Evolutionary conservation across 2,329 filamentous ascomycete species (phyloP).

Genomic region (Colletotrichum sp.): DNA sequence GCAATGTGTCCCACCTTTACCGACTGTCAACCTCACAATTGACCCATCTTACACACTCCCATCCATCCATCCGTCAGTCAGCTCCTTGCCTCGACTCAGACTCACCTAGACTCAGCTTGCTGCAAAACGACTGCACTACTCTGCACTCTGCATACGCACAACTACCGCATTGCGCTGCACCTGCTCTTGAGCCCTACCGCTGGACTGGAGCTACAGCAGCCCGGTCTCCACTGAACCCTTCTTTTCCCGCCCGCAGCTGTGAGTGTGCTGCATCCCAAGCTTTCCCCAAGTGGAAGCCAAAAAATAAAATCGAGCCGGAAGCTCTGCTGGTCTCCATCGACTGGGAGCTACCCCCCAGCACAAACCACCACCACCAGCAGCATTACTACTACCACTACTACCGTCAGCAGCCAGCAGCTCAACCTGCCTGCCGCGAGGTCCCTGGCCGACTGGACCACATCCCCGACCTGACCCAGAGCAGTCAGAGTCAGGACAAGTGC

Average conservation of each 20-base stretch:
- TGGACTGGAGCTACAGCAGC: constrained; percentile 11
- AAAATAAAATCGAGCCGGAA: background rate
- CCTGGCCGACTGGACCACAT: background rate
- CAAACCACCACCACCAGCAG: background rate
- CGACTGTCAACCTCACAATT: background rate
- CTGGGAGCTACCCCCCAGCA: constrained; percentile 6
- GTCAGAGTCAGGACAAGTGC: background rate
- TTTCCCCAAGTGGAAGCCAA: background rate
- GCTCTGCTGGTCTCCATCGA: background rate
- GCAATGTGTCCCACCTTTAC: background rate
- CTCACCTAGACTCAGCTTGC: background rate
- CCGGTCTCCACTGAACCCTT: constrained; percentile 5
- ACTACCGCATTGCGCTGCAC: background rate
- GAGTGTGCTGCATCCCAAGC: constrained; percentile 6
- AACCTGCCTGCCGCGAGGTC: background rate
- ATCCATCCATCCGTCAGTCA: background rate
- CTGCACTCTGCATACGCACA: background rate
- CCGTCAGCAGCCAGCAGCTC: background rate
- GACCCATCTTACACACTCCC: background rate
- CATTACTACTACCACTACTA: background rate
- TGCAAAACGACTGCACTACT: background rate
- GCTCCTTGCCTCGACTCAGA: background rate
- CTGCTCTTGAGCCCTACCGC: background rate
- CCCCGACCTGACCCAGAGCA: background rate
- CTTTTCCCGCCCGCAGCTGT: background rate